phyloP scores from a whole-genome alignment of 2,329 filamentous ascomycete genomes.

The Botrytis paeoniae region DNA sequence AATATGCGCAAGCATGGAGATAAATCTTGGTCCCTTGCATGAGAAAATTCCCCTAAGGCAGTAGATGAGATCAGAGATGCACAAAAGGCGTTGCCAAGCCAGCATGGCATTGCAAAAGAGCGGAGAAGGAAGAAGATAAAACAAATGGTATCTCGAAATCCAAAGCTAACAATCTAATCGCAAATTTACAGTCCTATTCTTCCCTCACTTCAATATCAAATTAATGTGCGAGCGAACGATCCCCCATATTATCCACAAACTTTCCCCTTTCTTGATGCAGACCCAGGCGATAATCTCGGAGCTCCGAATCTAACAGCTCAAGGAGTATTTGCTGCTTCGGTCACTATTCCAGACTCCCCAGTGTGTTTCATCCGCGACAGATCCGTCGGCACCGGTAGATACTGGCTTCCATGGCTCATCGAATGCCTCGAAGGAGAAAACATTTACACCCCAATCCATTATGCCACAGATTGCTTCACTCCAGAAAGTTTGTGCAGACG shows the following conservation, averaged over 20 bases:
- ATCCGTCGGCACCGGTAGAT: constrained; percentile 60
- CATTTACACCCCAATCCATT: constrained; percentile 62
- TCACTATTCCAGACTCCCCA: constrained; percentile 67
- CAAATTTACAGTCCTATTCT: neutral
- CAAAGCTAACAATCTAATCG: constrained; percentile 12
- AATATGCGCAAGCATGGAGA: neutral
- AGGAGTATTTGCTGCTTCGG: constrained; percentile 52
- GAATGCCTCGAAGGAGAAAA: constrained; percentile 72
- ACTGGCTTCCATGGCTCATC: constrained; percentile 70
- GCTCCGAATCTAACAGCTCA: constrained; percentile 22
- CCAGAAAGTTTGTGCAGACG: constrained; percentile 60
- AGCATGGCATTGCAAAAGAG: neutral
- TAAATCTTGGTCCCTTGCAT: neutral
- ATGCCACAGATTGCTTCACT: constrained; percentile 61
- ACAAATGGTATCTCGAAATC: constrained; percentile 10
- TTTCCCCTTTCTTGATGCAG: neutral
- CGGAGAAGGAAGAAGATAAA: neutral
- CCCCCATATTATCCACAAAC: neutral
- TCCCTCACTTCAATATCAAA: neutral
- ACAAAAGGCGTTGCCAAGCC: constrained; percentile 1
- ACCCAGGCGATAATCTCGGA: too few species aligned
- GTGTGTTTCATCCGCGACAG: constrained; percentile 59
- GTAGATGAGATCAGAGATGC: constrained; percentile 3
- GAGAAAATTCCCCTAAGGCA: neutral
- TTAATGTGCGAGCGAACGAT: neutral